phyloP scores from a whole-genome alignment of 495 filamentous ascomycete species.

The Friedmanniomyces simplex region DNA sequence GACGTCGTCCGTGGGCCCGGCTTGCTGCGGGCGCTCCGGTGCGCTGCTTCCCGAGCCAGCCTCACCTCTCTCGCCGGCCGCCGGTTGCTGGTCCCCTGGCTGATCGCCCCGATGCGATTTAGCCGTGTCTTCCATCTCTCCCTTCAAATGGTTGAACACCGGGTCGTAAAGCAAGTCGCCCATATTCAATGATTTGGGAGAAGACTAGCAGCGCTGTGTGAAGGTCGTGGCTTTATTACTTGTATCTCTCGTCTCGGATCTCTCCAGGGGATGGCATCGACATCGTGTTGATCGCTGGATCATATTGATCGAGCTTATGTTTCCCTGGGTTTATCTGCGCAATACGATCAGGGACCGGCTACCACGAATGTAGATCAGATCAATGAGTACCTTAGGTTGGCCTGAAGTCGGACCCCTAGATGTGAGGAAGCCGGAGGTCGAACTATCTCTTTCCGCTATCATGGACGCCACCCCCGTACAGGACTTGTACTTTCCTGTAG shows the following conservation, averaged over 20 bases:
- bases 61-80: not conserved
- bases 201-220: not conserved
- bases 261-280: not conserved
- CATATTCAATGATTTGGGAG: not conserved
- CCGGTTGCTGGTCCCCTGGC: not conserved
- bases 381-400: not conserved
- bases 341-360: no score
- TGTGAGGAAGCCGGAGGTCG: no score
- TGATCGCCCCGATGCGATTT: not conserved
- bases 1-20: not conserved
- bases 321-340: no score
- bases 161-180: not conserved
- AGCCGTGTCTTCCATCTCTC: not conserved
- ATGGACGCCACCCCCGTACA: not conserved
- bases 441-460: not conserved
- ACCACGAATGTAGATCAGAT: not conserved
- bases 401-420: not conserved
- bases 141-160: not conserved
- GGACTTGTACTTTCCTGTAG: not conserved
- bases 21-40: not conserved
- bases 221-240: not conserved
- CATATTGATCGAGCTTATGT: no score
- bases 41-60: not conserved
- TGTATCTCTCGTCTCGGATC: not conserved
- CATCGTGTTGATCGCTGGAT: no score